Evolutionary conservation across 108 stramenopile genomes (phyloP).

Genomic region (Skeletonema menzelii): DNA sequence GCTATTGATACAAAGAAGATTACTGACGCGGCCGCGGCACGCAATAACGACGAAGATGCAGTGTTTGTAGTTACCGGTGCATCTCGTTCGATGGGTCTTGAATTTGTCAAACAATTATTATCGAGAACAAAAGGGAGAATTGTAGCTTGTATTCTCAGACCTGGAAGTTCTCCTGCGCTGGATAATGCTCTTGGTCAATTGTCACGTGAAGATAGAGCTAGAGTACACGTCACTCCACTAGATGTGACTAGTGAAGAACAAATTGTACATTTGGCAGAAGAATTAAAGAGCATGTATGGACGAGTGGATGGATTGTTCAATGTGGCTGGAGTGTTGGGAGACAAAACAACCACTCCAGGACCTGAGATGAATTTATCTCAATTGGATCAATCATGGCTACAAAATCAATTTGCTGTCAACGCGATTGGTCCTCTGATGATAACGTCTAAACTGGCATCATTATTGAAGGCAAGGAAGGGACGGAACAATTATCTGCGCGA

Average conservation of each 20-base stretch:
- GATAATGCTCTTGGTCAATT: constrained; percentile 27
- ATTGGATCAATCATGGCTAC: constrained; percentile 53
- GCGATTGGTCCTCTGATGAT: constrained; percentile 54
- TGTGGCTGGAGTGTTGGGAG: constrained; percentile 49
- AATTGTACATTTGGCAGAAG: constrained; percentile 19
- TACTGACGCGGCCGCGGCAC: constrained; percentile 24
- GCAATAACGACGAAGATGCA: constrained; percentile 37
- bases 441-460: constrained; percentile 32
- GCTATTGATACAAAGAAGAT: constrained; percentile 5
- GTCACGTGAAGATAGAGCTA: constrained; percentile 1
- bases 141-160: constrained; percentile 37
- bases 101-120: constrained; percentile 40
- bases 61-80: constrained; percentile 52
- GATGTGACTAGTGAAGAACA: constrained; percentile 32
- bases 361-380: constrained; percentile 51
- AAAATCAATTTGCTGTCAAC: constrained; percentile 52
- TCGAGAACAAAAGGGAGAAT: constrained; percentile 34
- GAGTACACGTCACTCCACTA: constrained; percentile 24
- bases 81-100: constrained; percentile 43
- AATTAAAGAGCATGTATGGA: constrained; percentile 15
- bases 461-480: constrained; percentile 44
- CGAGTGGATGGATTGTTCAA: constrained; percentile 51
- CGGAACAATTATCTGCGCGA: constrained; percentile 23
- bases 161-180: constrained; percentile 27
- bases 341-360: constrained; percentile 28